Evolutionary conservation across 768 basidiomycete genomes (phyloP).

Genomic region (Tricholoma hemisulphureum): DNA sequence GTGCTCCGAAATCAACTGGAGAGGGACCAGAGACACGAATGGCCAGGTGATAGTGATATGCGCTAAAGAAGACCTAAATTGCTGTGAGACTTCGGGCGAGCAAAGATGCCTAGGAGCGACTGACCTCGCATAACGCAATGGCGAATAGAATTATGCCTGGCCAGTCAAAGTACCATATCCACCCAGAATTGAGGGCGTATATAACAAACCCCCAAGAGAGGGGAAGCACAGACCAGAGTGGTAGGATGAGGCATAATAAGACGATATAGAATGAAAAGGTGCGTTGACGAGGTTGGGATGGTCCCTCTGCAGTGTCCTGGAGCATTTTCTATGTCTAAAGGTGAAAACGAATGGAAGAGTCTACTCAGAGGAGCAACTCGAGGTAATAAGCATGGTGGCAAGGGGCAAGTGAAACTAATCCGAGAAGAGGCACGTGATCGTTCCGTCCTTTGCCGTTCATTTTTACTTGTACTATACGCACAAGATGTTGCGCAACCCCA

Average conservation of each 20-base stretch:
- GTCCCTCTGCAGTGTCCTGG: conserved; percentile 40
- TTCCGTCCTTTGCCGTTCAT: conserved; percentile 9
- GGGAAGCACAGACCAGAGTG: conserved; percentile 63
- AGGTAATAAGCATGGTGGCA: conserved; percentile 8
- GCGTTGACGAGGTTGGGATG: conserved; percentile 37
- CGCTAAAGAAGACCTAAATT: conserved; percentile 62
- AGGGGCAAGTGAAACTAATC: conserved; percentile 13
- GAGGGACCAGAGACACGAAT: conserved; percentile 46
- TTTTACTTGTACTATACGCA: too few species aligned
- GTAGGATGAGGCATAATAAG: conserved; percentile 53
- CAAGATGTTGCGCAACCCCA: conserved; percentile 71
- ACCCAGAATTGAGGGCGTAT: conserved; percentile 45
- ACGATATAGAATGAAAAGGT: conserved; percentile 57
- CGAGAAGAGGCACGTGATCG: conserved; percentile 14
- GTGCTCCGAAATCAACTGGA: conserved; percentile 43
- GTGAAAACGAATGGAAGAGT: not conserved
- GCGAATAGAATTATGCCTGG: conserved; percentile 40
- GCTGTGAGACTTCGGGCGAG: not conserved
- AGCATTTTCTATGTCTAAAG: conserved; percentile 14
- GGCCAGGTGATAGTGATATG: conserved; percentile 58
- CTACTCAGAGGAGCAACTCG: not conserved
- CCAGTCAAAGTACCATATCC: conserved; percentile 42
- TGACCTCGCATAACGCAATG: conserved; percentile 60
- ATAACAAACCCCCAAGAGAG: conserved; percentile 64
- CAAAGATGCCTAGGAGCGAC: conserved; percentile 6